Evolutionary conservation across 768 basidiomycete species (phyloP).

Genomic region (Naganishia antarctica): DNA sequence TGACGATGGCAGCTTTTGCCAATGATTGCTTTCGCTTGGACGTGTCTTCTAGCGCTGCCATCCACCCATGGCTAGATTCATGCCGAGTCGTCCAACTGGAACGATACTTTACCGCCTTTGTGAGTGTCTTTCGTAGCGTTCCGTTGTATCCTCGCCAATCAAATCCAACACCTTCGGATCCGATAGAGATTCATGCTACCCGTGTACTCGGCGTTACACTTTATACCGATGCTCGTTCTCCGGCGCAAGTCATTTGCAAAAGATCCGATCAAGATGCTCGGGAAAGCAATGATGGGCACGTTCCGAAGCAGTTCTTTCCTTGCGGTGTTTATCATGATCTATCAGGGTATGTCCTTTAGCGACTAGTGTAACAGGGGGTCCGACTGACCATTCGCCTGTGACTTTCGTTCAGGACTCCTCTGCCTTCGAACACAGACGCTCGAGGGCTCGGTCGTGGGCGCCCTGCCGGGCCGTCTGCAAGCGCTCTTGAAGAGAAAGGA

Average conservation of each 20-base stretch:
- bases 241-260: constrained; percentile 63
- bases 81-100: constrained; percentile 62
- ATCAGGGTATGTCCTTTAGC: constrained; percentile 58
- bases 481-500: constrained; percentile 63
- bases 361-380: constrained; percentile 26
- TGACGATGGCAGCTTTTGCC: not conserved
- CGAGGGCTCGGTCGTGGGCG: constrained; percentile 22
- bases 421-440: constrained; percentile 36
- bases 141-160: constrained; percentile 54
- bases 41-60: constrained; percentile 53
- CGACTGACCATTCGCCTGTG: constrained; percentile 22
- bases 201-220: constrained; percentile 78
- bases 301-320: constrained; percentile 80
- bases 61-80: constrained; percentile 68
- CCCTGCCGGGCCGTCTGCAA: constrained; percentile 53
- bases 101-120: constrained; percentile 72
- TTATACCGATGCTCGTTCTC: constrained; percentile 80
- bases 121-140: too few species aligned
- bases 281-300: constrained; percentile 66
- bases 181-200: constrained; percentile 49
- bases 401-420: constrained; percentile 33
- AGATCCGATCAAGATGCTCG: constrained; percentile 64
- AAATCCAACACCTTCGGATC: too few species aligned
- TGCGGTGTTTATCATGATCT: constrained; percentile 72
- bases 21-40: not conserved